Conservation (phyloP, 208 protist species). For the Naegleria lovaniensis region DNA sequence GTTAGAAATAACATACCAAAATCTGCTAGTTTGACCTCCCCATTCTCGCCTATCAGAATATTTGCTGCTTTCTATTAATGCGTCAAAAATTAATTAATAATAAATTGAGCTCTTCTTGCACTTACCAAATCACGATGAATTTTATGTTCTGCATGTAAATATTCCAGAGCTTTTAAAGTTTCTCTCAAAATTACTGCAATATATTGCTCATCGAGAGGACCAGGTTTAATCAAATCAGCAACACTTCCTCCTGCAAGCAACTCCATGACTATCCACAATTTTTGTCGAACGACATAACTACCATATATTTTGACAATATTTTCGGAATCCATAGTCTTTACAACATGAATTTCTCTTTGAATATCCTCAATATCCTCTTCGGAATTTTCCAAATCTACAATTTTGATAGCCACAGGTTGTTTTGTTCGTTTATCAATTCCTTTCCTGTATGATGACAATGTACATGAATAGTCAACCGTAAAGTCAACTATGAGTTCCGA, state of each 20-base stretch:
- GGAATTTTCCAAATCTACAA: conserved; percentile 77
- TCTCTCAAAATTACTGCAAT: conserved; percentile 68
- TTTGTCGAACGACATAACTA: conserved; percentile 59
- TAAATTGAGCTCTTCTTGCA: background rate
- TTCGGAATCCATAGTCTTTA: conserved; percentile 58
- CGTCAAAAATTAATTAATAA: background rate
- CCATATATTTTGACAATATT: conserved; percentile 70
- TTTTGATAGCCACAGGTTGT: conserved; percentile 68
- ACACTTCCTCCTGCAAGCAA: conserved; percentile 67
- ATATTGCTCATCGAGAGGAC: conserved; percentile 57
- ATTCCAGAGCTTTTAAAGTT: conserved; percentile 67
- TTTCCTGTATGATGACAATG: conserved; percentile 37
- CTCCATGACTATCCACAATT: conserved; percentile 90
- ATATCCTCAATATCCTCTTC: conserved; percentile 87
- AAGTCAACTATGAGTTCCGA: background rate
- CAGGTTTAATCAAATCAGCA: conserved; percentile 48
- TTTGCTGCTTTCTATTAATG: conserved; percentile 52
- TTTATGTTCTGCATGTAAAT: conserved; percentile 68
- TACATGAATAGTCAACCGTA: no score
- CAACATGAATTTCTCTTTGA: conserved; percentile 72
- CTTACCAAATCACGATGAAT: conserved; percentile 77
- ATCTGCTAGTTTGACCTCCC: conserved; percentile 70
- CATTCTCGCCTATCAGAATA: conserved; percentile 54
- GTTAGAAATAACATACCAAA: conserved; percentile 56
- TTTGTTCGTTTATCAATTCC: conserved; percentile 39